Evolutionary conservation across 78 protist genomes (phyloP).

Genomic region (Polysphondylium violaceum): DNA sequence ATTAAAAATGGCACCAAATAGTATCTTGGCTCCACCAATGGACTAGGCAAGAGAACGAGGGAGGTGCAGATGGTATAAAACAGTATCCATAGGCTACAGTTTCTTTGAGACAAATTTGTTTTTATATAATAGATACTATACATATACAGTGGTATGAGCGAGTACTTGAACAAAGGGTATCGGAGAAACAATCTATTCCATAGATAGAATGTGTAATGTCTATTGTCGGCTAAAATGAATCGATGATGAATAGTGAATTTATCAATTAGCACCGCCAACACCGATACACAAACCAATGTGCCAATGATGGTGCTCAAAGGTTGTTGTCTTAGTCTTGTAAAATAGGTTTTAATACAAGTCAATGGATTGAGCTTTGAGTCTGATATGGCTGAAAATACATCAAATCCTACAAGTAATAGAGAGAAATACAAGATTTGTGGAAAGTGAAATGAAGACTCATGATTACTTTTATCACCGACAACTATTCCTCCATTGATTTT

Average conservation of each 20-base stretch:
- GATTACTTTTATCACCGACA: constrained; percentile 72
- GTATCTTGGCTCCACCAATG: constrained; percentile 53
- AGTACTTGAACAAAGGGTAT: not conserved
- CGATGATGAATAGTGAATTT: constrained; percentile 47
- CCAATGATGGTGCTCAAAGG: too few species aligned
- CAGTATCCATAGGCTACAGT: constrained; percentile 22
- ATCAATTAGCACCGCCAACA: not conserved
- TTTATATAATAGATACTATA: constrained; percentile 14
- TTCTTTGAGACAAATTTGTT: not conserved
- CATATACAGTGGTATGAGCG: constrained; percentile 28
- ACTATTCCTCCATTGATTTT: constrained; percentile 29
- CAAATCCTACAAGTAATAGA: not conserved
- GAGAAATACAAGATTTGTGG: constrained; percentile 50
- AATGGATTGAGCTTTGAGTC: too few species aligned
- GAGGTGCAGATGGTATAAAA: not conserved
- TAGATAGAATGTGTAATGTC: constrained; percentile 69
- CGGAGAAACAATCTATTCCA: constrained; percentile 33
- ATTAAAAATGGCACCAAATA: constrained; percentile 60
- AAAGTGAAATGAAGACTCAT: constrained; percentile 67
- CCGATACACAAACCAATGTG: not conserved
- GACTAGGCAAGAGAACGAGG: constrained; percentile 46
- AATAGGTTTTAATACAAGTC: too few species aligned
- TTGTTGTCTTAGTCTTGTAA: too few species aligned
- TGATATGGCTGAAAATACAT: constrained; percentile 35
- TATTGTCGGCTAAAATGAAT: constrained; percentile 59